Percentiles rank a stretch among this genome's conserved stretches.
Evolutionary conservation across 2,329 filamentous ascomycete species (phyloP).

Genomic region (Penicillium sp.): DNA sequence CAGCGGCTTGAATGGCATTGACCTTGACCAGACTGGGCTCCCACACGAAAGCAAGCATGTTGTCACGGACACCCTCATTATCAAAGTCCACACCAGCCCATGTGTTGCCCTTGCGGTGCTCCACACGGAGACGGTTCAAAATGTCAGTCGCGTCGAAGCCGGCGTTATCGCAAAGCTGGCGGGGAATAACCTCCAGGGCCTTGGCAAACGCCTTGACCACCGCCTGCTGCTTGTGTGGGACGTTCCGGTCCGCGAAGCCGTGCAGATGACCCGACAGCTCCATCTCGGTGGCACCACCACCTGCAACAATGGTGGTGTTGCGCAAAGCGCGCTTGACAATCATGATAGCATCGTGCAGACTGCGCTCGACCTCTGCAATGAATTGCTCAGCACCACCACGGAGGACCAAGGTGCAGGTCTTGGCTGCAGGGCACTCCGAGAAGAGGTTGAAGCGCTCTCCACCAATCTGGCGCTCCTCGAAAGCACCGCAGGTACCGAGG

Average conservation of each 20-base stretch:
- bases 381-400: slow-evolving; percentile 98
- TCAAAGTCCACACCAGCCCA: slow-evolving; percentile 97
- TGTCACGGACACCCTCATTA: slow-evolving; percentile 88
- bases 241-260: slow-evolving; percentile 86
- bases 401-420: slow-evolving; percentile 94
- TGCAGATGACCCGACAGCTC: slow-evolving; percentile 93
- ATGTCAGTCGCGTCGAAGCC: slow-evolving; percentile 98
- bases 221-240: slow-evolving; percentile 91
- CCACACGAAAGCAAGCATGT: slow-evolving; percentile 96
- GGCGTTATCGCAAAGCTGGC: slow-evolving; percentile 97
- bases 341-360: slow-evolving; percentile 98
- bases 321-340: slow-evolving; percentile 98
- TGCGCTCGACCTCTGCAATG: slow-evolving; percentile 97
- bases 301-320: slow-evolving; percentile 91
- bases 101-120: slow-evolving; percentile 87
- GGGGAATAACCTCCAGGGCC: slow-evolving; percentile 92
- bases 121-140: slow-evolving; percentile 90
- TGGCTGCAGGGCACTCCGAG: slow-evolving; percentile 89
- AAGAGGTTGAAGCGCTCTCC: slow-evolving; percentile 99
- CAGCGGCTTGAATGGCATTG: slow-evolving; percentile 94
- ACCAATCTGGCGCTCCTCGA: slow-evolving; percentile 96
- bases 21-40: slow-evolving; percentile 94
- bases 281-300: slow-evolving; percentile 95
- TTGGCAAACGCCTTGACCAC: slow-evolving; percentile 98
- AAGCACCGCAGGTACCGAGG: slow-evolving; percentile 83